Evolutionary conservation across 1,284 basidiomycete genomes (phyloP), one percentile per base, ranked within the genome.

Genomic region (Heterobasidion occidentale): DNA sequence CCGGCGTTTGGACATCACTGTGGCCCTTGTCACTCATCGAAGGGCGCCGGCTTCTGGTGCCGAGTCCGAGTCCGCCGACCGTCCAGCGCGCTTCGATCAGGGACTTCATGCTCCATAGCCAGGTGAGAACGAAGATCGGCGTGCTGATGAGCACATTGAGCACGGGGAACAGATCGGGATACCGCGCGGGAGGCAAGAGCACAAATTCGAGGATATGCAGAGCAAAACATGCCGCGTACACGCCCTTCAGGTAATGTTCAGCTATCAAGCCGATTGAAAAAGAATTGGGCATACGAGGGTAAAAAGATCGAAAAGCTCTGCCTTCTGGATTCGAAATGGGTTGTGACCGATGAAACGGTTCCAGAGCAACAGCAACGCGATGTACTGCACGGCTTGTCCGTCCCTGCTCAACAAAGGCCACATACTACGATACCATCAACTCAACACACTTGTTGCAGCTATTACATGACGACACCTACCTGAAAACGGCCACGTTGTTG

Each of bases 401-500:
- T 97, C 94, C 59, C 81, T 78, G 62, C 85, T 84, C 34, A 97
- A 71, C 27, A 97, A 71, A 0, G 94, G 94, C 86, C 89, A 97
- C 87, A 97, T 92, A 65, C 94, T 94, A 60, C 27, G 14, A 33
- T 12, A 34, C 27, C 8, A 34, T n/a, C 4, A 19, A 15, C 34
- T 17, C 8, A 15, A 20, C 44, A 15, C 8, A 20, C 36, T 11
- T 19, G 34, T 51, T 47, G 33, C 50, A 52, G 52, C 34, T 46
- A 54, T 45, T n/a, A 19, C 60, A 47, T 47, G 51, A 33, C 27
- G 34, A 49, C 9, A 62, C 78, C 50, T 52, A 92, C 93, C 92
- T 93, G 71, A 96, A 96, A 1, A 88, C 80, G 11, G 86, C 92
- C n/a, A 92, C 80, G 63, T 96, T 93, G 67, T 92, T 93, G 33